Base-by-base conservation (phyloP, 352 stramenopile genomes). In the Phytophthora constricta region DNA sequence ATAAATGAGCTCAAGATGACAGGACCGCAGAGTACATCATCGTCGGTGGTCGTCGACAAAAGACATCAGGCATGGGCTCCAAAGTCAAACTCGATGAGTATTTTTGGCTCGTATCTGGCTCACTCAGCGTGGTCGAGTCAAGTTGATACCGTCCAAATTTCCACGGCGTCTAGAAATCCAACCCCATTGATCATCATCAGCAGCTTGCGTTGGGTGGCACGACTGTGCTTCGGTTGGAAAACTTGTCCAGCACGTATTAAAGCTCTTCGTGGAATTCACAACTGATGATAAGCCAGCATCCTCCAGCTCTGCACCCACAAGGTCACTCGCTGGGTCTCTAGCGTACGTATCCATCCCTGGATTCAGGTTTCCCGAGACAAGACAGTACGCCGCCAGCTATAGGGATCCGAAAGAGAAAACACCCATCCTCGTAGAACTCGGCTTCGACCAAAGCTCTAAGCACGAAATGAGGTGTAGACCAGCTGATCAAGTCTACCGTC, bases 11-110 rank as follows among this genome's bases (percentile, higher is more conserved):
- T 57, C 17, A 83, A 45, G 41, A 86, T 74, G n/a, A 25, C 43
- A 28, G 74, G 65, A 5, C 74, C 75, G 41, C 79, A 84, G 17
- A 71, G 8, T 3, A 62, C 62, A 0, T 65, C 57, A 26, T 84
- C 69, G 5, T 81, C 43, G 34, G 34, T 17, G 20, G 63, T 65
- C 14, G 73, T 80, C 22, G 75, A 31, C 22, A 57, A 66, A 8
- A 79, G 47, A 22, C 76, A 66, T 13, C 70, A 74, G 9, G 71
- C 68, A 45, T 87, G 80, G 17, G 41, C 72, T 5, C 73, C 80
- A 53, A 77, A 74, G 2, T 85, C 73, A 43, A 82, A 87, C 31
- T 79, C 59, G 11, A 86, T 33, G 4, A 85, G 57, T 60, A 83
- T 70, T 31, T 85, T 85, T 42, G 65, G n/a, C 62, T 76, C 53